Conservation (phyloP, 192 early-diverging fungal genomes). For the Backusella tarrabulga region DNA sequence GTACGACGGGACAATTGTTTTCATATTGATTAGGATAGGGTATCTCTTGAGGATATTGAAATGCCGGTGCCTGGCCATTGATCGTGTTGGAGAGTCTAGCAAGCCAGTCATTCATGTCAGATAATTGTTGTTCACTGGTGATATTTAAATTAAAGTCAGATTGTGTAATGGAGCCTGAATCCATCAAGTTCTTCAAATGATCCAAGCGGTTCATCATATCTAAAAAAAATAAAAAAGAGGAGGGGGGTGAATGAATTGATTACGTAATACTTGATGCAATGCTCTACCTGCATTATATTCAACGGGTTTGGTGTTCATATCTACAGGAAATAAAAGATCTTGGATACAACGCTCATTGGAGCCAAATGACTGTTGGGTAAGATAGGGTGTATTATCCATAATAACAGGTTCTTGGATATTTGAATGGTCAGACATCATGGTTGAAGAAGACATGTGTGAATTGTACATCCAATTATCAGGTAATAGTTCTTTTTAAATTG, state of each 20-base stretch:
- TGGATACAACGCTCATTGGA: neutral
- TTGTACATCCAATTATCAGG: constrained; percentile 13
- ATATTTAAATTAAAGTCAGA: constrained; percentile 22
- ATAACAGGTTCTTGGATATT: neutral
- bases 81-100: constrained; percentile 20
- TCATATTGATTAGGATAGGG: neutral
- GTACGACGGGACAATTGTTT: neutral
- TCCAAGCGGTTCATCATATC: constrained; percentile 4
- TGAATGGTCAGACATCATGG: neutral
- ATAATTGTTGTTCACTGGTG: constrained; percentile 23
- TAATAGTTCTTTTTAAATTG: neutral
- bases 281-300: constrained; percentile 2
- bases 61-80: neutral
- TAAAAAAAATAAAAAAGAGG: neutral
- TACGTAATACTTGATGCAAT: too few species aligned
- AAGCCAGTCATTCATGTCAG: constrained; percentile 32
- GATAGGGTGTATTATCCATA: neutral
- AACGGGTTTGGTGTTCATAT: neutral
- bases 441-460: neutral
- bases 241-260: too few species aligned
- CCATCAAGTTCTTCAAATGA: constrained; percentile 17
- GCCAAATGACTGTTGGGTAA: neutral
- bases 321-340: constrained; percentile 10
- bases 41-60: neutral
- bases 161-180: constrained; percentile 2